A percentile compares a stretch with the other conserved stretches of the same genome.
These are phyloP conservation scores for Aspergillus nomiae DNA, from an alignment of 2,329 filamentous ascomycete genomes.

Conservation along the genomic window DNA sequence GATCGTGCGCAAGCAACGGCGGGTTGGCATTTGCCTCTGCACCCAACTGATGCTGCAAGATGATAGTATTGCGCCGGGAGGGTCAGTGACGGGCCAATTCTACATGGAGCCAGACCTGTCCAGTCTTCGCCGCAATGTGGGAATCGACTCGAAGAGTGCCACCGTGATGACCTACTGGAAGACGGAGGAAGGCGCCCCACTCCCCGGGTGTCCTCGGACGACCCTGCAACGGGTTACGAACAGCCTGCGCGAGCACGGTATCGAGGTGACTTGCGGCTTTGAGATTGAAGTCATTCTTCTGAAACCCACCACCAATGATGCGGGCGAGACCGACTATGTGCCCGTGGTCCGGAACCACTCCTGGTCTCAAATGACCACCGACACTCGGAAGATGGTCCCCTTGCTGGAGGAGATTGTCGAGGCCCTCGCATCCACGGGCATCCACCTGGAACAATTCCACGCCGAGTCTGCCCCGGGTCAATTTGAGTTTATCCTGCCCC, in stretches of 20 bases:
- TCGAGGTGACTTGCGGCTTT: conserved; percentile 71
- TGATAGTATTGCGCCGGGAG: conserved; percentile 58
- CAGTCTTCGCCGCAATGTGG: conserved; percentile 62
- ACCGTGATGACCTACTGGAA: conserved; percentile 69
- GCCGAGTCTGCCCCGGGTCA: conserved; percentile 73
- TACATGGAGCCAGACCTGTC: conserved; percentile 66
- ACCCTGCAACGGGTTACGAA: conserved; percentile 60
- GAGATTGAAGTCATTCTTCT: conserved; percentile 81
- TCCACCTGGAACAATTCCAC: conserved; percentile 72
- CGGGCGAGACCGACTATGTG: conserved; percentile 34
- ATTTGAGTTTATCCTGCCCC: conserved; percentile 74
- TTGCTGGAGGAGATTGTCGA: conserved; percentile 68
- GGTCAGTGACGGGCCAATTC: conserved; percentile 65
- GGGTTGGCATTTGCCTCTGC: conserved; percentile 65
- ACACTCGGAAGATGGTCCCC: conserved; percentile 58
- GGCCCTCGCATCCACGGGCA: conserved; percentile 61
- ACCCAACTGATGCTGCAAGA: conserved; percentile 68
- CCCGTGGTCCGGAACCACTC: conserved; percentile 66
- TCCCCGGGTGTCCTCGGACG: conserved; percentile 66
- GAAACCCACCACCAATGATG: conserved; percentile 43
- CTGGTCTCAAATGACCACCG: conserved; percentile 68
- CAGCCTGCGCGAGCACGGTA: conserved; percentile 53
- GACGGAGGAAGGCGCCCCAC: conserved; percentile 54
- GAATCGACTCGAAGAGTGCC: conserved; percentile 58
- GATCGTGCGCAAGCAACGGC: conserved; percentile 48